These are phyloP conservation scores for Zalaria obscura DNA, from an alignment of 2,329 filamentous ascomycete genomes.

Conservation along the genomic window DNA sequence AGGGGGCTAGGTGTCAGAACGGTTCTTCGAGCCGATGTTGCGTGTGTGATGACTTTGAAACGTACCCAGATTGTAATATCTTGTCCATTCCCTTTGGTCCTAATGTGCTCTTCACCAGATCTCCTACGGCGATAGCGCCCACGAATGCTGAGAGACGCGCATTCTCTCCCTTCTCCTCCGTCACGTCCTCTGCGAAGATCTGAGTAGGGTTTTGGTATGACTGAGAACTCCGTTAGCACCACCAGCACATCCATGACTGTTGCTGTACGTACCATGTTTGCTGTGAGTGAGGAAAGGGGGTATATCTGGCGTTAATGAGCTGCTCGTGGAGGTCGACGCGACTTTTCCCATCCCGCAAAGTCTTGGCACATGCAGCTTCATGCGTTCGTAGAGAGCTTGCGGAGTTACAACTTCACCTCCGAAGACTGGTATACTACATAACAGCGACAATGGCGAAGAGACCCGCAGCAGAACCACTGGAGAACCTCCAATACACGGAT, in stretches of 20 bases:
- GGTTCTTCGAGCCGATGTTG: conserved; percentile 13
- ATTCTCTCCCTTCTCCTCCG: conserved; percentile 98
- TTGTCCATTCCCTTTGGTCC: conserved; percentile 99
- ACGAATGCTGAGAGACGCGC: conserved; percentile 96
- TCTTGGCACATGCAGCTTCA: background rate
- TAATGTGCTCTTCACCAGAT: conserved; percentile 92
- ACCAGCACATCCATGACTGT: background rate
- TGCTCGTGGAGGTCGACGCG: background rate
- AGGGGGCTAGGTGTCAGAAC: background rate
- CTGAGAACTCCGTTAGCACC: conserved; percentile 9
- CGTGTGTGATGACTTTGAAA: conserved; percentile 13
- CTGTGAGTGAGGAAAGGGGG: conserved; percentile 1
- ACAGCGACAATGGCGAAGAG: conserved; percentile 28
- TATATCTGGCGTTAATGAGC: background rate
- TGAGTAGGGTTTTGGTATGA: conserved; percentile 64
- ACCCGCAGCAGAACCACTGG: conserved; percentile 30
- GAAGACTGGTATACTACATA: background rate
- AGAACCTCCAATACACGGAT: conserved; percentile 22
- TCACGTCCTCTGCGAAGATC: conserved; percentile 95
- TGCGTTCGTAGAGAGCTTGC: conserved; percentile 1
- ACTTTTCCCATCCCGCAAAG: background rate
- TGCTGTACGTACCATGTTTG: conserved; percentile 4
- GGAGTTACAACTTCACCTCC: conserved; percentile 1
- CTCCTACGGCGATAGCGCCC: conserved; percentile 92
- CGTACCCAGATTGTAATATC: conserved; percentile 87